Evolutionary conservation across 805 yeast genomes (phyloP).

Genomic region (Debaryomyces maramus): DNA sequence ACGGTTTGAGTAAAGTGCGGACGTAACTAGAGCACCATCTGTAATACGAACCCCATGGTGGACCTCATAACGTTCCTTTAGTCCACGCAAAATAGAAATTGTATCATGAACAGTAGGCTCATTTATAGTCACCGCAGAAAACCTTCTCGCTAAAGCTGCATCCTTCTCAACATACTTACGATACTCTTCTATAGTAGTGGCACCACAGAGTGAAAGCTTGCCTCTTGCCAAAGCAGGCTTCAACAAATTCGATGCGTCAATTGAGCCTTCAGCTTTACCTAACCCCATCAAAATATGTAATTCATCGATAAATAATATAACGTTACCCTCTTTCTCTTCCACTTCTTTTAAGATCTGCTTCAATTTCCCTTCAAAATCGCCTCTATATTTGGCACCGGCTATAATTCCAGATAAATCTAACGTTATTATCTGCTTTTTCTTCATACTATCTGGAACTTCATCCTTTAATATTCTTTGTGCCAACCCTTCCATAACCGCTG

Average conservation of each 20-base stretch:
- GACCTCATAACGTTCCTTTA: slow-evolving; percentile 91
- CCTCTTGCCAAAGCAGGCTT: slow-evolving; percentile 96
- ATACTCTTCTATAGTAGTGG: slow-evolving; percentile 93
- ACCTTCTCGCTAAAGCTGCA: slow-evolving; percentile 91
- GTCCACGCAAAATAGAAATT: slow-evolving; percentile 86
- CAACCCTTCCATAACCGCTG: slow-evolving; percentile 93
- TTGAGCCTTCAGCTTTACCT: slow-evolving; percentile 92
- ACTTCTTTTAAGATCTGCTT: slow-evolving; percentile 81
- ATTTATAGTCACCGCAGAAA: slow-evolving; percentile 80
- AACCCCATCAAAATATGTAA: slow-evolving; percentile 85
- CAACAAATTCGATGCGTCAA: slow-evolving; percentile 90
- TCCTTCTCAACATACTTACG: slow-evolving; percentile 93
- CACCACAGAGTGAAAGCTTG: slow-evolving; percentile 89
- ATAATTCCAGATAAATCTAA: slow-evolving; percentile 86
- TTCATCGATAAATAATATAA: slow-evolving; percentile 87
- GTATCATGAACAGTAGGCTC: slow-evolving; percentile 93
- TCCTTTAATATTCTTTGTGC: slow-evolving; percentile 91
- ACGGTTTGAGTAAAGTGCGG: slow-evolving; percentile 85
- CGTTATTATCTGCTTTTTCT: slow-evolving; percentile 78
- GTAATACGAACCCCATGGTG: slow-evolving; percentile 96
- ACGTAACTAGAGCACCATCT: slow-evolving; percentile 90
- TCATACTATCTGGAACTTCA: slow-evolving; percentile 93
- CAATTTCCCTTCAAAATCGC: slow-evolving; percentile 91
- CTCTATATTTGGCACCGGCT: slow-evolving; percentile 93
- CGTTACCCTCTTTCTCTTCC: slow-evolving; percentile 71